Evolutionary conservation across 176 grass and related monocot species (phyloP).

Genomic region (maize (Zea mays)): DNA sequence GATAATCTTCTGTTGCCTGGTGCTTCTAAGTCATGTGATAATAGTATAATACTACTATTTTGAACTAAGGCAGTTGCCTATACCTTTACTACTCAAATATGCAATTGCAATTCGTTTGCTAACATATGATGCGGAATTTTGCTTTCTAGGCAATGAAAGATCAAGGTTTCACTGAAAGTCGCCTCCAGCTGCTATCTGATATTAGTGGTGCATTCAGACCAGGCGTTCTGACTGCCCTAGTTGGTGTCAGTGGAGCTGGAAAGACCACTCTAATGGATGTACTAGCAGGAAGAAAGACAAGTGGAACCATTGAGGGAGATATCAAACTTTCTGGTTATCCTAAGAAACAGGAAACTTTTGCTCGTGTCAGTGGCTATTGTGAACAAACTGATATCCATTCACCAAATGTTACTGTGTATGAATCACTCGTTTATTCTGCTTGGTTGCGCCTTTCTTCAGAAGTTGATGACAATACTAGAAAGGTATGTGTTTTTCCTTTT

Average conservation of each 20-base stretch:
- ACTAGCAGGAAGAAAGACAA: conserved; percentile 85
- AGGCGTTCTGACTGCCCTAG: conserved; percentile 80
- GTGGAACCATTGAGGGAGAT: conserved; percentile 73
- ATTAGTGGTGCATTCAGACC: conserved; percentile 88
- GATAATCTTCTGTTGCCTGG: conserved; percentile 6
- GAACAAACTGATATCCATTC: conserved; percentile 96
- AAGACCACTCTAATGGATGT: conserved; percentile 98
- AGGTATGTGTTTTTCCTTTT: conserved; percentile 40
- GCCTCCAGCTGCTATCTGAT: conserved; percentile 70
- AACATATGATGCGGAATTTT: neutral
- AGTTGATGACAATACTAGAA: conserved; percentile 50
- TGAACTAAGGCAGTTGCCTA: conserved; percentile 21
- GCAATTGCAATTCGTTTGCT: neutral
- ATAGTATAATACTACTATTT: neutral
- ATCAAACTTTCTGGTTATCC: conserved; percentile 84
- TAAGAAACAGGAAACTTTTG: conserved; percentile 91
- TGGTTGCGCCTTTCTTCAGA: conserved; percentile 82
- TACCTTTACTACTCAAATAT: conserved; percentile 7
- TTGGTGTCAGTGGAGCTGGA: conserved; percentile 93
- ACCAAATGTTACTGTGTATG: conserved; percentile 72
- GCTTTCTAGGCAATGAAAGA: conserved; percentile 79
- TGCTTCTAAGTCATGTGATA: conserved; percentile 3
- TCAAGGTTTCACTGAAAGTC: conserved; percentile 72
- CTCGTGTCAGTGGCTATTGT: conserved; percentile 84
- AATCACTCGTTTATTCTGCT: conserved; percentile 83